phyloP scores from a whole-genome alignment of 169 alveolate genomes.

The Cryptosporidium xiaoi region DNA sequence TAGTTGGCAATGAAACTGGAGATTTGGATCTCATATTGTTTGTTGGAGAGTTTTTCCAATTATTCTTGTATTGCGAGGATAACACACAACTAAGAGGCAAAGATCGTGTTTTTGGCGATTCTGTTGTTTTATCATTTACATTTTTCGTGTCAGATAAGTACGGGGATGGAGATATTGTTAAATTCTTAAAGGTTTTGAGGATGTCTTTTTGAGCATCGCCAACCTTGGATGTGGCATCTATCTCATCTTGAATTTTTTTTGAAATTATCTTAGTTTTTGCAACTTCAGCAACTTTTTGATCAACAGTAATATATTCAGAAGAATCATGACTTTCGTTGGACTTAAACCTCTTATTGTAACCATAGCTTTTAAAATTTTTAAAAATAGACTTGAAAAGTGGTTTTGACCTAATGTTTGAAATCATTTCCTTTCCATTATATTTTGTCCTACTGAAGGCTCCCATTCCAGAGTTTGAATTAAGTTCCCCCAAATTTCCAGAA shows the following conservation, averaged over 20 bases:
- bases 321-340: slow-evolving; percentile 32
- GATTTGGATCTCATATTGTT: background rate
- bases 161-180: no score
- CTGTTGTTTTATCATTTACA: background rate
- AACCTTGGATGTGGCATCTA: background rate
- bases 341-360: slow-evolving; percentile 41
- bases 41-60: background rate
- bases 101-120: slow-evolving; percentile 15
- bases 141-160: background rate
- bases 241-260: background rate
- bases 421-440: slow-evolving; percentile 53
- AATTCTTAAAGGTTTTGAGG: no score
- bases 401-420: slow-evolving; percentile 29
- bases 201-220: slow-evolving; percentile 24
- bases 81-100: slow-evolving; percentile 12
- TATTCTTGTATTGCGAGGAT: background rate
- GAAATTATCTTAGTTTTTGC: background rate
- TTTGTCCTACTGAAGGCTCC: slow-evolving; percentile 23
- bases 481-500: background rate
- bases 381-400: slow-evolving; percentile 1
- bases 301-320: background rate
- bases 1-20: background rate
- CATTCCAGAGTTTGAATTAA: slow-evolving; percentile 14
- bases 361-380: slow-evolving; percentile 4
- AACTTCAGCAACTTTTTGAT: background rate